Evolutionary conservation across 768 basidiomycete genomes (phyloP), one percentile per base, ranked within the genome.

Genomic region (Russula sp.): DNA sequence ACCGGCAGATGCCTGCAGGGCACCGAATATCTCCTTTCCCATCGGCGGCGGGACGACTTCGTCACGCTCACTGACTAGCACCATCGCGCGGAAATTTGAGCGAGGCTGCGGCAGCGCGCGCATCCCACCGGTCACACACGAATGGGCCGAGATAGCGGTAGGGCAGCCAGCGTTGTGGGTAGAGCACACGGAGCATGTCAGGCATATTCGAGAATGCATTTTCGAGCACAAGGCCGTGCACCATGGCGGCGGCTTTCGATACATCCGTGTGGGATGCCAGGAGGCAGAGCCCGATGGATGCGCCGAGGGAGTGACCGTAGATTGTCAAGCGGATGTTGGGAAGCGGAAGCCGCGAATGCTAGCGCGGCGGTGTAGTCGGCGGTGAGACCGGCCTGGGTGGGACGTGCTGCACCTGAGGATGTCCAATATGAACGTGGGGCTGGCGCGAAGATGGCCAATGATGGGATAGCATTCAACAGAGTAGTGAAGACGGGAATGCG

Each of bases 401-500:
- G 79, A 0, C 72, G 59, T 9, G 75, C 57, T 10, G 67, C 71
- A 22, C 46, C 46, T 5, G 78, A 76, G 4, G 82, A 82, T 22
- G 76, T 78, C 78, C 82, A 83, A 69, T 76, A 84, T 0, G 81
- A 81, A 10, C 82, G 78, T 0, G 83, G 83, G 0, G 81, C 79
- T 32, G 78, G 65, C 9, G 80, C 77, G 48, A 81, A 49, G 61
- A 81, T 65, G 69, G 64, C 52, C 32, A 62, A 54, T 34, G 57
- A 52, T 30, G 57, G 68, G 59, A 70, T 34, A 3, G 67, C 62
- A 56, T 57, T 69, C 2, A 79, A 68, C 4, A 79, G 67, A 20
- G 65, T 59, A 57, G 74, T 67, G 67, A 83, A 82, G 44, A 80
- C 71, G 1, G 81, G 79, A 10, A 81, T 62, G 13, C 82, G 78